Evolutionary conservation across 768 basidiomycete genomes (phyloP).

Genomic region (Suillus hirtellus): DNA sequence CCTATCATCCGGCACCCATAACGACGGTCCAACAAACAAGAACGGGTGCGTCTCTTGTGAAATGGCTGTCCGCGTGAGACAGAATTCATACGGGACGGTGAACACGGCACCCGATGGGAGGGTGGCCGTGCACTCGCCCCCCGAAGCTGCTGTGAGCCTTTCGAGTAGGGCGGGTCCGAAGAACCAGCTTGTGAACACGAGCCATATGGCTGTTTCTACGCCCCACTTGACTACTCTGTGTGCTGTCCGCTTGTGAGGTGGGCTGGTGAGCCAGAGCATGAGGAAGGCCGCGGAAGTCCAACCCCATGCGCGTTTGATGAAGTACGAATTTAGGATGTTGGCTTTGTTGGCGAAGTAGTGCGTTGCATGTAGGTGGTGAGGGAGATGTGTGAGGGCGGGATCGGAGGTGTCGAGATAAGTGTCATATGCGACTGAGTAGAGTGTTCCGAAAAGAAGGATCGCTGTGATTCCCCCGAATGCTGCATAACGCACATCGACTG

Average conservation of each 20-base stretch:
- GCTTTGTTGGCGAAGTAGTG: slow-evolving; percentile 80
- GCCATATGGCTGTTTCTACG: slow-evolving; percentile 66
- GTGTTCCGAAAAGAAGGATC: slow-evolving; percentile 59
- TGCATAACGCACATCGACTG: slow-evolving; percentile 23
- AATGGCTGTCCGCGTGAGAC: slow-evolving; percentile 50
- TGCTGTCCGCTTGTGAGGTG: slow-evolving; percentile 41
- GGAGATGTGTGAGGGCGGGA: slow-evolving; percentile 64
- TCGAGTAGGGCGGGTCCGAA: slow-evolving; percentile 80
- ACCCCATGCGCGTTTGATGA: slow-evolving; percentile 90
- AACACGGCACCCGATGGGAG: slow-evolving; percentile 58
- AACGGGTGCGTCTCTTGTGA: slow-evolving; percentile 62
- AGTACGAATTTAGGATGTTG: slow-evolving; percentile 79
- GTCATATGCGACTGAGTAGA: slow-evolving; percentile 59
- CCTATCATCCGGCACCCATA: slow-evolving; percentile 33
- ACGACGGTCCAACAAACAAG: slow-evolving; percentile 47
- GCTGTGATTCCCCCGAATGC: slow-evolving; percentile 44
- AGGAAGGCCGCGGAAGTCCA: slow-evolving; percentile 81
- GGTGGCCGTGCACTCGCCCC: slow-evolving; percentile 73
- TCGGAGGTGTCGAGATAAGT: slow-evolving; percentile 88
- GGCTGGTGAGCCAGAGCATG: slow-evolving; percentile 57
- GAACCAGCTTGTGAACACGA: slow-evolving; percentile 82
- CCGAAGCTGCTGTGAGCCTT: slow-evolving; percentile 62
- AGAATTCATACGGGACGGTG: slow-evolving; percentile 57
- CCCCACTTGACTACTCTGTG: slow-evolving; percentile 53
- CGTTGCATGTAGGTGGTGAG: slow-evolving; percentile 62